Evolutionary conservation across 192 early-diverging fungal species (phyloP).

Genomic region (Rhizophagus sp.): DNA sequence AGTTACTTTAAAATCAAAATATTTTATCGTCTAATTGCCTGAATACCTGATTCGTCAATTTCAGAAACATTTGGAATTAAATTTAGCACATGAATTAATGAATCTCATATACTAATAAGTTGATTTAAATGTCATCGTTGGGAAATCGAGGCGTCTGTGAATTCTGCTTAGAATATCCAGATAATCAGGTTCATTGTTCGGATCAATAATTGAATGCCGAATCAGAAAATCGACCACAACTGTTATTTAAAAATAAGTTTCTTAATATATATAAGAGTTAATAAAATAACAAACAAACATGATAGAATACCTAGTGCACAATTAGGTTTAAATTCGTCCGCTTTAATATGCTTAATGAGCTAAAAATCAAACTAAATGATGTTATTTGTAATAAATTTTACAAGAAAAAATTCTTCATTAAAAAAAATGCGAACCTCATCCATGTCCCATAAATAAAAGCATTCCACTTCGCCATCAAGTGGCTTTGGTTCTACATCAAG

Average conservation of each 20-base stretch:
- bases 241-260: neutral
- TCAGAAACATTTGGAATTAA: no score
- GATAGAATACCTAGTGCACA: conserved; percentile 57
- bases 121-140: conserved; percentile 26
- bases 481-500: conserved; percentile 61
- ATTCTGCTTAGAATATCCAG: conserved; percentile 65
- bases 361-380: neutral
- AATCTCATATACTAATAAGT: no score
- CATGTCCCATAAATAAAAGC: conserved; percentile 71
- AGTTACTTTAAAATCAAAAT: no score
- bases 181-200: conserved; percentile 84
- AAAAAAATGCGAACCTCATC: conserved; percentile 49
- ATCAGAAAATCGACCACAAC: conserved; percentile 86
- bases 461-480: conserved; percentile 85
- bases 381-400: neutral
- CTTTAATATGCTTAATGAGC: conserved; percentile 41
- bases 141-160: conserved; percentile 67
- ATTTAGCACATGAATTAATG: no score
- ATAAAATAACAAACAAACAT: neutral
- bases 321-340: conserved; percentile 81
- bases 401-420: neutral
- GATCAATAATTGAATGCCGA: conserved; percentile 67
- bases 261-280: neutral
- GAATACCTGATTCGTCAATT: no score
- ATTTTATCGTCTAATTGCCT: no score